Evolutionary conservation across 768 basidiomycete genomes (phyloP), one percentile per base, ranked within the genome.

Genomic region (Mycena capillaripes): DNA sequence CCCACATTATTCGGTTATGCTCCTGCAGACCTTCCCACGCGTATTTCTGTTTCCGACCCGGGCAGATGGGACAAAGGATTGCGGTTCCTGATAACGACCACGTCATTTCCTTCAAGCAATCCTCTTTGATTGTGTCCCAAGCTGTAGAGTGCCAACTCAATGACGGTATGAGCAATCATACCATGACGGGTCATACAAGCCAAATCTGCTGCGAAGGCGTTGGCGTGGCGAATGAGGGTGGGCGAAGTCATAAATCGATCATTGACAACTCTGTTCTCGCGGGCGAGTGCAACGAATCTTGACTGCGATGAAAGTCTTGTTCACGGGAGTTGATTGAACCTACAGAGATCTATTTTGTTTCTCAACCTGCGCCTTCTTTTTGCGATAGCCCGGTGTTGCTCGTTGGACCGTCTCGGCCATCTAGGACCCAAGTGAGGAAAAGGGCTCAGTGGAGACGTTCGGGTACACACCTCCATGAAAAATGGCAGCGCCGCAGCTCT

Each of bases 171-270:
- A n/a, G 12, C 4, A 44, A 32, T 27, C 34, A 8, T 34, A 66
- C 64, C 40, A 14, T n/a, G 19, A 21, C 17, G n/a, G 12, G 64
- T 27, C 25, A 66, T 23, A 1, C 16, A 34, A 5, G 53, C 46
- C n/a, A 66, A 57, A 34, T 57, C 55, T 9, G n/a, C 25, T 19
- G 64, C 64, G 17, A 66, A 66, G 11, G 64, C 53, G 32, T 66
- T 66, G 53, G 21, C 25, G 3, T 56, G 53, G 23, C 30, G 64
- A 8, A 38, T 34, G 1, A 66, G 64, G 1, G 64, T 57, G 3
- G 40, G 64, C 40, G 64, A 57, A 3, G 53, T 32, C 2, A 57
- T 17, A 9, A 66, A 32, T 23, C 57, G 64, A 6, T 56, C 53
- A 21, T 30, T 44, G 9, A 38, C 32, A 1, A 66, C 5, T 2